phyloP scores from a whole-genome alignment of 495 filamentous ascomycete species.

The Penicillium lividum region DNA sequence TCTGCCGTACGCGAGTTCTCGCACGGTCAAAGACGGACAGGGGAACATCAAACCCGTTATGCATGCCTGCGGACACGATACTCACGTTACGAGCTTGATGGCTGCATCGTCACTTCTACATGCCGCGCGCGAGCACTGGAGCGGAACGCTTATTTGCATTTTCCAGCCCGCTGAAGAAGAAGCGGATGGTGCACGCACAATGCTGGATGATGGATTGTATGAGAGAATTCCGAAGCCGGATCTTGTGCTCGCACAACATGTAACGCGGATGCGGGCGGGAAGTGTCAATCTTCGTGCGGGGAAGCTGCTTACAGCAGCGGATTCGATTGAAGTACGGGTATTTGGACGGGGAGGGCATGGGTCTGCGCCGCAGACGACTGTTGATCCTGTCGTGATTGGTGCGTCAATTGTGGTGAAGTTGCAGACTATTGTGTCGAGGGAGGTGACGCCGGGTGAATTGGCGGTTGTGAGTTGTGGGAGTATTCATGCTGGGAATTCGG shows the following conservation, averaged over 20 bases:
- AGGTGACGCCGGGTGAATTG: constrained; percentile 50
- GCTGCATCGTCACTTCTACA: constrained; percentile 49
- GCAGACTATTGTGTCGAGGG: constrained; percentile 57
- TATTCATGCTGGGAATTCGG: constrained; percentile 51
- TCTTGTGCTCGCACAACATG: constrained; percentile 59
- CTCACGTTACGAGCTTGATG: constrained; percentile 56
- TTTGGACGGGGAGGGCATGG: constrained; percentile 57
- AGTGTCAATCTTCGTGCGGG: constrained; percentile 34
- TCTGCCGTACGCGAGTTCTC: constrained; percentile 54
- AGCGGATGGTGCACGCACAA: constrained; percentile 55
- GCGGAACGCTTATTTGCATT: constrained; percentile 55
- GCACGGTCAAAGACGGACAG: constrained; percentile 40
- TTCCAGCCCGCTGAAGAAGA: constrained; percentile 66
- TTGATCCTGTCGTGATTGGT: constrained; percentile 61
- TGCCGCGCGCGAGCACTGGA: constrained; percentile 46
- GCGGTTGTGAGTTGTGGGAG: constrained; percentile 57
- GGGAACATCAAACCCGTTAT: constrained; percentile 56
- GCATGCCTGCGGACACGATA: constrained; percentile 71
- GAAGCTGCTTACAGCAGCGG: constrained; percentile 37
- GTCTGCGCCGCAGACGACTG: constrained; percentile 47
- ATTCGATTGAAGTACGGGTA: constrained; percentile 45
- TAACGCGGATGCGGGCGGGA: constrained; percentile 48
- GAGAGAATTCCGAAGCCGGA: constrained; percentile 51
- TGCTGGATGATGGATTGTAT: constrained; percentile 65
- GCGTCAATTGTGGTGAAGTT: constrained; percentile 52